Evolutionary conservation across 257 asterid species (phyloP).

Genomic region (Solanum ahanhuiri): DNA sequence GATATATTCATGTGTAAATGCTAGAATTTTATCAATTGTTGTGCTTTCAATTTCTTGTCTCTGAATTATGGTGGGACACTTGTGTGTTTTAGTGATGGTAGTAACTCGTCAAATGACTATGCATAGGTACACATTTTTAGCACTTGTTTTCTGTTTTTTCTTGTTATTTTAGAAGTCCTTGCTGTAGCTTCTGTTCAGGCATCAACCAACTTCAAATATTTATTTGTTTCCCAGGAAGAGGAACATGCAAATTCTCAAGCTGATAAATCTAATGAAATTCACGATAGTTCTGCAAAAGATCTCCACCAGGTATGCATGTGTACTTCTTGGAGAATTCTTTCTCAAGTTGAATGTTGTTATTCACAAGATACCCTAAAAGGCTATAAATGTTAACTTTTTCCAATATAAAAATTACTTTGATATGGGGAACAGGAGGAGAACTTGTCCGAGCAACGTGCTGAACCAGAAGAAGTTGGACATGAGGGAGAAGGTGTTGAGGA

Average conservation of each 20-base stretch:
- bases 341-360: not conserved
- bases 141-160: not conserved
- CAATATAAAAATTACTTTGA: not conserved
- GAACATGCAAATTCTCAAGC: not conserved
- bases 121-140: not conserved
- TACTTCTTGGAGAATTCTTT: not conserved
- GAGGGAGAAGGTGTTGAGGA: conserved; percentile 3
- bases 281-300: not conserved
- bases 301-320: not conserved
- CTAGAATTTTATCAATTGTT: not conserved
- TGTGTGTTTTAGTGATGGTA: not conserved
- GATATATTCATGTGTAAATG: not conserved
- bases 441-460: not conserved
- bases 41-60: not conserved
- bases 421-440: not conserved
- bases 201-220: not conserved
- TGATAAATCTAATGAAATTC: not conserved
- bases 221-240: not conserved
- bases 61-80: not conserved
- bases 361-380: not conserved
- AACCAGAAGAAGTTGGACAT: not conserved
- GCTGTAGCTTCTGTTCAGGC: not conserved
- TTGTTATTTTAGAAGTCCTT: not conserved
- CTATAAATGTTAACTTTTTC: not conserved
- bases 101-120: not conserved